Percentiles rank a stretch among this genome's conserved stretches.
These are phyloP conservation scores for Alternaria alternata DNA, from an alignment of 2,329 filamentous ascomycete genomes.

Conservation along the genomic window DNA sequence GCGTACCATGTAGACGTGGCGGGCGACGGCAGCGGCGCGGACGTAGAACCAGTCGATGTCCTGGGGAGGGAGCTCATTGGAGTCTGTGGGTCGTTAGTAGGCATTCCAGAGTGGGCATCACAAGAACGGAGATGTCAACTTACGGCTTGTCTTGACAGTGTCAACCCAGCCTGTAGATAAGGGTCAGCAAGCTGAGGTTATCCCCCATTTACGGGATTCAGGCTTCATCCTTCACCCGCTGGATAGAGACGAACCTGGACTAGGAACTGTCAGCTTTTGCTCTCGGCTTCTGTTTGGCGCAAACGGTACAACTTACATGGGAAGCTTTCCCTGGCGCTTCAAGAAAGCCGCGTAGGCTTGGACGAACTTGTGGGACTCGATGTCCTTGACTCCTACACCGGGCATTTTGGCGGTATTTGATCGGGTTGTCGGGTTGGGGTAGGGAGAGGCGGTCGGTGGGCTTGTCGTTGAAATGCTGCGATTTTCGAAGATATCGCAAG, in stretches of 20 bases:
- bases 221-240: conserved; percentile 53
- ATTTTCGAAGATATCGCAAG: conserved; percentile 10
- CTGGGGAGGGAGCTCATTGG: conserved; percentile 98
- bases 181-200: conserved; percentile 55
- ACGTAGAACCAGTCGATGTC: conserved; percentile 94
- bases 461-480: conserved; percentile 35
- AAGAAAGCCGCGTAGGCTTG: conserved; percentile 84
- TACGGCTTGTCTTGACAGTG: conserved; percentile 91
- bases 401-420: conserved; percentile 75
- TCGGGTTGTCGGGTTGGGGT: conserved; percentile 24
- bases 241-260: conserved; percentile 71
- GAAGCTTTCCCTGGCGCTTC: conserved; percentile 93
- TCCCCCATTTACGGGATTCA: conserved; percentile 65
- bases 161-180: conserved; percentile 90
- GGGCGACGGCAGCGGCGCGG: conserved; percentile 92
- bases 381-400: conserved; percentile 84
- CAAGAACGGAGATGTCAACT: conserved; percentile 20
- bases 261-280: conserved; percentile 32
- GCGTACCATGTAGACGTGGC: conserved; percentile 85
- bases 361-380: conserved; percentile 93
- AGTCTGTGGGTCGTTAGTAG: conserved; percentile 57
- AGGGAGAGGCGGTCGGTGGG: conserved; percentile 23
- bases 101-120: background rate
- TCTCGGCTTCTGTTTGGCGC: background rate
- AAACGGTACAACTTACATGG: conserved; percentile 60